phyloP scores from a whole-genome alignment of 352 stramenopile genomes.

The Phytophthora pluvialis region DNA sequence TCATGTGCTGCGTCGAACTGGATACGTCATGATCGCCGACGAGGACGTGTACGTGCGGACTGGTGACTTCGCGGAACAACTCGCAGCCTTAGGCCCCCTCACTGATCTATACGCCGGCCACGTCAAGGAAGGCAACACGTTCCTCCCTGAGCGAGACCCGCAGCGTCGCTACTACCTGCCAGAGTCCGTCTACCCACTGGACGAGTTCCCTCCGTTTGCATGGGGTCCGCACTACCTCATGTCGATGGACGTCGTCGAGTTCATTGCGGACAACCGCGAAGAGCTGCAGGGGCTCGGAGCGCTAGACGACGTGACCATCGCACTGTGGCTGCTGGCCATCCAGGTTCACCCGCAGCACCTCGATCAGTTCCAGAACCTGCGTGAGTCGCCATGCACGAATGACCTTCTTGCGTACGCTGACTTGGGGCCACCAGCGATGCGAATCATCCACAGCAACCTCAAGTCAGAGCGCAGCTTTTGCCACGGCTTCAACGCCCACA shows the following conservation, averaged over 20 bases:
- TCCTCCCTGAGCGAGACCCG: constrained; percentile 40
- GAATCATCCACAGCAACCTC: constrained; percentile 57
- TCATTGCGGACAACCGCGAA: constrained; percentile 49
- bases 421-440: constrained; percentile 44
- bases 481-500: constrained; percentile 40
- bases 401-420: constrained; percentile 57
- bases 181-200: constrained; percentile 47
- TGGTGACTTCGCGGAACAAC: constrained; percentile 16
- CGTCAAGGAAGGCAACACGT: constrained; percentile 28
- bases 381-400: constrained; percentile 44
- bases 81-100: constrained; percentile 23
- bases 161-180: constrained; percentile 49
- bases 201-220: constrained; percentile 55
- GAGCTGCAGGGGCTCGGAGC: constrained; percentile 44
- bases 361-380: constrained; percentile 49
- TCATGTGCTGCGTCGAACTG: constrained; percentile 23
- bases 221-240: constrained; percentile 64
- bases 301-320: constrained; percentile 72
- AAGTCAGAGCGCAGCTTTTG: constrained; percentile 39
- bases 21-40: constrained; percentile 64
- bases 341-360: constrained; percentile 60
- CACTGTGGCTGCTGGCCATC: constrained; percentile 64
- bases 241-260: constrained; percentile 60
- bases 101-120: constrained; percentile 35
- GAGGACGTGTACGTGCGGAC: constrained; percentile 61